These are phyloP conservation scores for Fusarium kyushuense DNA, from an alignment of 2,329 filamentous ascomycete genomes.

Conservation along the genomic window DNA sequence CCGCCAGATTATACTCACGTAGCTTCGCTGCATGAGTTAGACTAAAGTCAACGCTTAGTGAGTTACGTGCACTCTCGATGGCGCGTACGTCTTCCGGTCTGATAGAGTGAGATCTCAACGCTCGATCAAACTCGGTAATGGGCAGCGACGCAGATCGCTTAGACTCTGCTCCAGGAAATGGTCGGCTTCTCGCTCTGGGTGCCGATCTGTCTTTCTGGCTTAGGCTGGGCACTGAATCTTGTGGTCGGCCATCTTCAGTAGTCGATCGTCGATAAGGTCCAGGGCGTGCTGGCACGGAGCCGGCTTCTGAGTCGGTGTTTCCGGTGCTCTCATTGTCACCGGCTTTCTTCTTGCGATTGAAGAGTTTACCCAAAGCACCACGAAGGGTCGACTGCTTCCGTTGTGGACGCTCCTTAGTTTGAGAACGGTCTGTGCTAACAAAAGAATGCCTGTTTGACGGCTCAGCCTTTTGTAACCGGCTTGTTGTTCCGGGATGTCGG, in stretches of 20 bases:
- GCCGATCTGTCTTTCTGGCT: slow-evolving; percentile 41
- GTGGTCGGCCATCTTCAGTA: slow-evolving; percentile 27
- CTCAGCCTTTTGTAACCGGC: slow-evolving; percentile 39
- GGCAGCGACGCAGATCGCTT: slow-evolving; percentile 71
- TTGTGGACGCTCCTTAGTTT: slow-evolving; percentile 54
- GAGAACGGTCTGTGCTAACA: slow-evolving; percentile 53
- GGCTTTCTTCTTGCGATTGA: slow-evolving; percentile 67
- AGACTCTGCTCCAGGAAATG: slow-evolving; percentile 54
- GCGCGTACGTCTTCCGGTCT: slow-evolving; percentile 66
- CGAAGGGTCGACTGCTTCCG: slow-evolving; percentile 70
- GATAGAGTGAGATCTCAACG: slow-evolving; percentile 71
- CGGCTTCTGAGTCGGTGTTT: slow-evolving; percentile 42
- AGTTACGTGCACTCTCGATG: slow-evolving; percentile 67
- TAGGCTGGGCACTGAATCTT: slow-evolving; percentile 32
- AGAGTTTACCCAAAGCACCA: slow-evolving; percentile 67
- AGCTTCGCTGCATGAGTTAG: slow-evolving; percentile 51
- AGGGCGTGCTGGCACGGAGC: slow-evolving; percentile 45
- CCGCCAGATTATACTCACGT: slow-evolving; percentile 60
- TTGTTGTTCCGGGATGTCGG: slow-evolving; percentile 26
- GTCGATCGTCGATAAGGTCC: slow-evolving; percentile 38
- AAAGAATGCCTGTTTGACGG: slow-evolving; percentile 62
- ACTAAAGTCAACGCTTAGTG: slow-evolving; percentile 60
- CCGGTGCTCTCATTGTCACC: slow-evolving; percentile 37
- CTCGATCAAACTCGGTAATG: slow-evolving; percentile 70
- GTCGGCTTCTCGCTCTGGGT: slow-evolving; percentile 55